Percentiles rank a stretch among this genome's conserved stretches.
These are phyloP conservation scores for Juglanconis sp. DNA, from an alignment of 2,329 filamentous ascomycete species.

Conservation along the genomic window DNA sequence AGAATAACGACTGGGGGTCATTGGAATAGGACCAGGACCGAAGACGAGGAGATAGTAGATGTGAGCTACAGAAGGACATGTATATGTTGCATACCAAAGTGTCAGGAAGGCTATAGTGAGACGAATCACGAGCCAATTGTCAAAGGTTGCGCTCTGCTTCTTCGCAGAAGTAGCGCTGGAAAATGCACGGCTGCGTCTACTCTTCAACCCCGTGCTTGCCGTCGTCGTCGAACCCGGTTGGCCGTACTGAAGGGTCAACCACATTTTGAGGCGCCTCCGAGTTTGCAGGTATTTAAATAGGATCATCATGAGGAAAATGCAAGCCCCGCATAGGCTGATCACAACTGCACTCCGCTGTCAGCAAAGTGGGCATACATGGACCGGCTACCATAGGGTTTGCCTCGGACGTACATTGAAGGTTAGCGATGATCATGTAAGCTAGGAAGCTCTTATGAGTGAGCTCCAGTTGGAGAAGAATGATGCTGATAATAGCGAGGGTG, in stretches of 20 bases:
- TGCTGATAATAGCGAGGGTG: conserved; percentile 1
- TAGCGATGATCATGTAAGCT: conserved; percentile 8
- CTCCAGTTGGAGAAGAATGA: conserved; percentile 9
- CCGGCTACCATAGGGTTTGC: no score
- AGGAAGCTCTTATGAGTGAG: conserved; percentile 8
- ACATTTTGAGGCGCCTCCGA: conserved; percentile 3
- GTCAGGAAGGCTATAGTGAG: conserved; percentile 13
- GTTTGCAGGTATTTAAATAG: conserved; percentile 15
- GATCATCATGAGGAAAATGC: conserved; percentile 15
- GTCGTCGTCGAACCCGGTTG: background rate
- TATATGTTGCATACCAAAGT: conserved; percentile 8
- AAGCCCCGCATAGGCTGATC: conserved; percentile 7
- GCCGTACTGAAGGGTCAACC: conserved; percentile 2
- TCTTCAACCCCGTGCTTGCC: background rate
- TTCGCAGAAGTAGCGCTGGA: background rate
- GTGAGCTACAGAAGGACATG: background rate
- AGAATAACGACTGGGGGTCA: no score
- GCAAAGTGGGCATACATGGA: background rate
- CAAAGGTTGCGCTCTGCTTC: conserved; percentile 1
- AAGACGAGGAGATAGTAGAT: no score
- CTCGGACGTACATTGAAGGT: conserved; percentile 12
- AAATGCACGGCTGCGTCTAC: conserved; percentile 4
- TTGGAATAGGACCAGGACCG: no score
- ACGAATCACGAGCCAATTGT: conserved; percentile 16
- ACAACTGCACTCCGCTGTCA: conserved; percentile 4